Percentiles rank a stretch among this genome's conserved stretches.
phyloP scores from a whole-genome alignment of 2,329 filamentous ascomycete genomes.

The Exophiala phaeomuriformis region DNA sequence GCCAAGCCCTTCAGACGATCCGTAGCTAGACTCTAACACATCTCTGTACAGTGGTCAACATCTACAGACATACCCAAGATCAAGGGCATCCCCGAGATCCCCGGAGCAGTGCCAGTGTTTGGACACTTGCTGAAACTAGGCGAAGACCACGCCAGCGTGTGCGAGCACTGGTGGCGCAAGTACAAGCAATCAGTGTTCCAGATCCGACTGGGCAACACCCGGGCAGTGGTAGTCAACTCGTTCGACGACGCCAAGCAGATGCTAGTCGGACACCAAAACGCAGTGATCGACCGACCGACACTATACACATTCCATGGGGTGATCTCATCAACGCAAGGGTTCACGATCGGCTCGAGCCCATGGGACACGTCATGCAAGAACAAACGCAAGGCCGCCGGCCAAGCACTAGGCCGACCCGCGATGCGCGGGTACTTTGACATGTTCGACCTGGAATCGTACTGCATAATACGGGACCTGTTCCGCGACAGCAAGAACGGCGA shows the following conservation, averaged over 20 bases:
- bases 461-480: constrained; percentile 60
- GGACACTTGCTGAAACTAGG: constrained; percentile 54
- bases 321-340: constrained; percentile 63
- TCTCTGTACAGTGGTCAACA: constrained; percentile 16
- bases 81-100: constrained; percentile 51
- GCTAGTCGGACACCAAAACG: constrained; percentile 65
- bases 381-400: constrained; percentile 64
- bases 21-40: not conserved
- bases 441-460: constrained; percentile 63
- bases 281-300: constrained; percentile 64
- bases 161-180: constrained; percentile 48
- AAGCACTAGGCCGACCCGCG: constrained; percentile 63
- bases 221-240: constrained; percentile 65
- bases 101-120: constrained; percentile 49
- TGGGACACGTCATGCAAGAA: constrained; percentile 70
- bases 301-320: constrained; percentile 71
- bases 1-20: not conserved
- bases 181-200: constrained; percentile 55
- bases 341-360: constrained; percentile 70
- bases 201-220: constrained; percentile 35
- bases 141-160: constrained; percentile 46
- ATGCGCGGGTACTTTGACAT: constrained; percentile 68
- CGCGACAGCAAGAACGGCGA: constrained; percentile 53
- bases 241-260: constrained; percentile 61
- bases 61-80: constrained; percentile 49